phyloP scores from a whole-genome alignment of 208 protist genomes.

The Acanthamoeba triangularis region DNA sequence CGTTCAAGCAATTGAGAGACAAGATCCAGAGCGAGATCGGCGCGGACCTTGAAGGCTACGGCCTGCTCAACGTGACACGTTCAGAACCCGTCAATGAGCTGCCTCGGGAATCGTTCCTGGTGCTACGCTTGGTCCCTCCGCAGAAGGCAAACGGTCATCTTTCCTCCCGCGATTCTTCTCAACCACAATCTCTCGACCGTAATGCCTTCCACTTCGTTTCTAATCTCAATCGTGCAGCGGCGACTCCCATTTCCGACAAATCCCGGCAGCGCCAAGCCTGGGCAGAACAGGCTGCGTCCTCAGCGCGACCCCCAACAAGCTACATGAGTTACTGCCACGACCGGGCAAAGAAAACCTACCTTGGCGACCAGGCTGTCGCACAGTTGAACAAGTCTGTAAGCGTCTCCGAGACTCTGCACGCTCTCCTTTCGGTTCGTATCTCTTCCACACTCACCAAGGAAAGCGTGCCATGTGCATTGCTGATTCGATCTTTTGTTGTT shows the following conservation, averaged over 20 bases:
- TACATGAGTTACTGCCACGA: not conserved
- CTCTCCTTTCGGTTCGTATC: not conserved
- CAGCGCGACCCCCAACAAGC: not conserved
- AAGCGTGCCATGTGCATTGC: too few species aligned
- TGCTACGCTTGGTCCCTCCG: not conserved
- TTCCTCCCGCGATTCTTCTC: not conserved
- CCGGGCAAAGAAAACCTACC: not conserved
- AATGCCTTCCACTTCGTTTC: too few species aligned
- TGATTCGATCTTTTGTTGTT: not conserved
- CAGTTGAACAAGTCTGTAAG: not conserved
- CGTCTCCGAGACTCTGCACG: not conserved
- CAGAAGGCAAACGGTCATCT: not conserved
- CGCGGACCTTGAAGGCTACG: not conserved
- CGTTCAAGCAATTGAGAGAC: not conserved
- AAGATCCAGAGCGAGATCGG: not conserved
- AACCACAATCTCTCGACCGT: not conserved
- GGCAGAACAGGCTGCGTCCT: not conserved
- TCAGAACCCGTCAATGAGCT: not conserved
- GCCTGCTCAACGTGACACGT: not conserved
- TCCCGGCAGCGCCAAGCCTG: not conserved
- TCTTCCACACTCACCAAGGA: not conserved
- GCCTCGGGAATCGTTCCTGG: not conserved
- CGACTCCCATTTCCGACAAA: not conserved
- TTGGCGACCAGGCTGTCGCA: not conserved
- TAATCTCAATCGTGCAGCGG: not conserved